Conservation (phyloP, 108 stramenopile species). For the Cyclotella distinguenda region DNA sequence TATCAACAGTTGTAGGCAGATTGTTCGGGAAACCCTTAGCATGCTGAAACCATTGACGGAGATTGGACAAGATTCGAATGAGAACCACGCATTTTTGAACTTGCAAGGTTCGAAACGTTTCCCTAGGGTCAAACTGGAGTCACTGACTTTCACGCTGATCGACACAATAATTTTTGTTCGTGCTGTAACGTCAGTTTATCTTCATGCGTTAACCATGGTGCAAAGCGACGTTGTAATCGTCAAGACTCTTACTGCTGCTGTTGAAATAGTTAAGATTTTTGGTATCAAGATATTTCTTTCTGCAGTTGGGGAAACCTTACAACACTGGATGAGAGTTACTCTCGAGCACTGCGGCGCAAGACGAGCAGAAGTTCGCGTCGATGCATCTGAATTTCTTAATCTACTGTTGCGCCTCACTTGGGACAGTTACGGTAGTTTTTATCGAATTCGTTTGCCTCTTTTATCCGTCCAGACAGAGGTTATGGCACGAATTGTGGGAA, state of each 20-base stretch:
- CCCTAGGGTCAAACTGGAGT: slow-evolving; percentile 15
- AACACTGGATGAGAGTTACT: slow-evolving; percentile 89
- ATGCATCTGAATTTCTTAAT: slow-evolving; percentile 81
- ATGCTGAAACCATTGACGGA: slow-evolving; percentile 53
- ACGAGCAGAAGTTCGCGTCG: slow-evolving; percentile 76
- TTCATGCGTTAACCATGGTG: slow-evolving; percentile 66
- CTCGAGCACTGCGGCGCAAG: slow-evolving; percentile 85
- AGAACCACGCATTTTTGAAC: slow-evolving; percentile 8
- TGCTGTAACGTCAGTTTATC: slow-evolving; percentile 80
- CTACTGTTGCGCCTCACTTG: slow-evolving; percentile 83
- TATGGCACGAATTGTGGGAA: slow-evolving; percentile 86
- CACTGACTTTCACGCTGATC: slow-evolving; percentile 46
- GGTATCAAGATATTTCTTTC: slow-evolving; percentile 83
- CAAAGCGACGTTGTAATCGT: slow-evolving; percentile 75
- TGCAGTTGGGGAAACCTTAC: slow-evolving; percentile 84
- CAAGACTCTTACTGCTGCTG: slow-evolving; percentile 65
- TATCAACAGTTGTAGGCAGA: slow-evolving; percentile 70
- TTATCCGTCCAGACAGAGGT: slow-evolving; percentile 87
- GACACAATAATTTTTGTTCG: slow-evolving; percentile 84
- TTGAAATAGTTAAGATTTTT: slow-evolving; percentile 85
- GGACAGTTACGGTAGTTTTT: slow-evolving; percentile 84
- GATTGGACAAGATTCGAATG: slow-evolving; percentile 2
- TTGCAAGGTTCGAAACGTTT: slow-evolving; percentile 25
- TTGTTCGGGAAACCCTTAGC: slow-evolving; percentile 67
- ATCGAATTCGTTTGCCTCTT: slow-evolving; percentile 70